Evolutionary conservation across 2,329 filamentous ascomycete species (phyloP).

Genomic region (Talaromyces funiculosus): DNA sequence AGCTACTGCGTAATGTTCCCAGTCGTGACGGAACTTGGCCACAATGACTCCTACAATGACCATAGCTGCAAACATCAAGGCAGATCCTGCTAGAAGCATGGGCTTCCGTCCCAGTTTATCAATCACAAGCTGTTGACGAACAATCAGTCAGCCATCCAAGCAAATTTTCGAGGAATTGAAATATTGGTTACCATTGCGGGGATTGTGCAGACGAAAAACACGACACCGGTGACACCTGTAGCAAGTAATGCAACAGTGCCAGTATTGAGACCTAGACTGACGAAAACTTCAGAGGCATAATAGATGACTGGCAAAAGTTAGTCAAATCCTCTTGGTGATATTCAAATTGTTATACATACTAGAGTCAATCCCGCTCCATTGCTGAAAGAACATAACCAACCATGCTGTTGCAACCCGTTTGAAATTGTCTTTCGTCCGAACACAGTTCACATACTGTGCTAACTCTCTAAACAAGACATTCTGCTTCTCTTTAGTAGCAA

Average conservation of each 20-base stretch:
- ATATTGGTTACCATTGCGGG: slow-evolving; percentile 23
- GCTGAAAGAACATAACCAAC: slow-evolving; percentile 47
- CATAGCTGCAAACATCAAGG: slow-evolving; percentile 43
- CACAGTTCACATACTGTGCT: slow-evolving; percentile 47
- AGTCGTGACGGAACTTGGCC: slow-evolving; percentile 47
- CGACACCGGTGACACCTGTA: slow-evolving; percentile 31
- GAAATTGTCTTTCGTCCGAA: slow-evolving; percentile 47
- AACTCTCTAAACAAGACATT: slow-evolving; percentile 43
- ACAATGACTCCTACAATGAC: slow-evolving; percentile 51
- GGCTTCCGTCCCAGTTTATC: slow-evolving; percentile 44
- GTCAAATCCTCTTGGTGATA: slow-evolving; percentile 12
- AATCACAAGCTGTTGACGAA: slow-evolving; percentile 24
- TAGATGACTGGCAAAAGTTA: slow-evolving; percentile 36
- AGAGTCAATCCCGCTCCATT: slow-evolving; percentile 42
- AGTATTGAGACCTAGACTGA: slow-evolving; percentile 29
- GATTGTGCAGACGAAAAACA: slow-evolving; percentile 28
- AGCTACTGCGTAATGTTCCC: slow-evolving; percentile 46
- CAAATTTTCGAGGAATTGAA: background rate
- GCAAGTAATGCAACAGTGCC: slow-evolving; percentile 30
- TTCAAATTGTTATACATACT: slow-evolving; percentile 18
- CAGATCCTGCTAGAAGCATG: slow-evolving; percentile 42
- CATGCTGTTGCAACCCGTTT: slow-evolving; percentile 43
- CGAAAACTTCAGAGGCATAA: slow-evolving; percentile 33
- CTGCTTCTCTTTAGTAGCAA: slow-evolving; percentile 25
- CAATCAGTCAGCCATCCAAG: background rate